A percentile compares a stretch with the other conserved stretches of the same genome.
These are phyloP conservation scores for Penicillium atrosanguineum DNA, from an alignment of 495 filamentous ascomycete species.

Conservation along the genomic window DNA sequence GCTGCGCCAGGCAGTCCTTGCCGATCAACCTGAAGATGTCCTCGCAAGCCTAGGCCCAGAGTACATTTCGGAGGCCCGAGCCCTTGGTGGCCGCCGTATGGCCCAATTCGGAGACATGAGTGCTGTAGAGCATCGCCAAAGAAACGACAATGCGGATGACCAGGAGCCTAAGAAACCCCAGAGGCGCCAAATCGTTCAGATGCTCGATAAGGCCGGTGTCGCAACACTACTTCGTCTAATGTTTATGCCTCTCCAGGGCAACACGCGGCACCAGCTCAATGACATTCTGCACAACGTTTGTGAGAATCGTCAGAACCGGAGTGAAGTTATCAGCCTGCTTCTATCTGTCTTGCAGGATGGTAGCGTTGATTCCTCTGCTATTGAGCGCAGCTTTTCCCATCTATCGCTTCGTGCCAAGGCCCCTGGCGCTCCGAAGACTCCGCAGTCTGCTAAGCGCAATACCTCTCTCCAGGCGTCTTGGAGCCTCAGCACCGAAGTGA, in stretches of 20 bases:
- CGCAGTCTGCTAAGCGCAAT: conserved; percentile 70
- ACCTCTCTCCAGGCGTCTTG: conserved; percentile 54
- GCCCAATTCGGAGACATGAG: conserved; percentile 58
- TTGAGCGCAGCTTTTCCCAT: conserved; percentile 92
- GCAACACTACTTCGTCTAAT: conserved; percentile 92
- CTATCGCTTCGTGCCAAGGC: conserved; percentile 89
- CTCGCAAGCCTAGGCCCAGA: conserved; percentile 82
- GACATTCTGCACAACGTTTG: conserved; percentile 85
- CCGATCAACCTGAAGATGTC: conserved; percentile 88
- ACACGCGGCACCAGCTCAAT: conserved; percentile 74
- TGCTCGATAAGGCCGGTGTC: conserved; percentile 93
- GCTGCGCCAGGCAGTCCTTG: conserved; percentile 79
- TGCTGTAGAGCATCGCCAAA: conserved; percentile 43
- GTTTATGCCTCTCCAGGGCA: conserved; percentile 90
- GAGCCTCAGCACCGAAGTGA: conserved; percentile 68
- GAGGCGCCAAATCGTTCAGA: conserved; percentile 81
- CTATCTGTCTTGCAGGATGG: conserved; percentile 97
- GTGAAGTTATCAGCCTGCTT: conserved; percentile 90
- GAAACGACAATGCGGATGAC: conserved; percentile 39
- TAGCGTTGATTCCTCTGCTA: conserved; percentile 84
- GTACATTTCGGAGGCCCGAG: conserved; percentile 80
- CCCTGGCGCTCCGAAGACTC: conserved; percentile 71
- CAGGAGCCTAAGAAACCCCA: conserved; percentile 64
- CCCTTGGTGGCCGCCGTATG: conserved; percentile 60
- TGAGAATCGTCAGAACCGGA: conserved; percentile 88